Evolutionary conservation across 495 filamentous ascomycete species (phyloP).

Genomic region (Hypoxylon subgilvum): DNA sequence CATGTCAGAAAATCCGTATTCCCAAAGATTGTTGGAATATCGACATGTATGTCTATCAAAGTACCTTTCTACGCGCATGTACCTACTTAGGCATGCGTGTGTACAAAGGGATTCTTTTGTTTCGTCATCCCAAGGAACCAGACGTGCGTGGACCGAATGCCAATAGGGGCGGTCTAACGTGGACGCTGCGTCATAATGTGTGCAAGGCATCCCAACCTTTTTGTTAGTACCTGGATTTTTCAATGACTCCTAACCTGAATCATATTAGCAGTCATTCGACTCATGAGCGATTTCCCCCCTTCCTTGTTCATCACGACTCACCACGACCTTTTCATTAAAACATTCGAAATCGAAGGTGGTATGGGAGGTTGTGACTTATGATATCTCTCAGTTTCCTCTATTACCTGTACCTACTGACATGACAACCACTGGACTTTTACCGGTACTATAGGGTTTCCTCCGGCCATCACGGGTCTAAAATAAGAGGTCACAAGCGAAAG

Average conservation of each 20-base stretch:
- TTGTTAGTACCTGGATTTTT: conserved; percentile 19
- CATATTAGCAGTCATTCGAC: conserved; percentile 10
- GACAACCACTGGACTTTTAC: background rate
- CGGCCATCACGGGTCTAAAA: conserved; percentile 6
- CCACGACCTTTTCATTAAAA: background rate
- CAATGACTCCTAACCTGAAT: conserved; percentile 23
- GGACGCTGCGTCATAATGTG: conserved; percentile 29
- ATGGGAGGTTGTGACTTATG: too few species aligned
- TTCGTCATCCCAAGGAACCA: conserved; percentile 25
- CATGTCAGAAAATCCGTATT: too few species aligned
- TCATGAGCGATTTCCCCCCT: background rate
- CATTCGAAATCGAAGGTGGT: too few species aligned
- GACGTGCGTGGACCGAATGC: background rate
- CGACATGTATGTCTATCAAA: background rate
- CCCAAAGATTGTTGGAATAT: too few species aligned
- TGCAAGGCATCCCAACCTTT: conserved; percentile 15
- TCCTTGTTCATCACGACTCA: too few species aligned
- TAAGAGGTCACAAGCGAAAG: conserved; percentile 13
- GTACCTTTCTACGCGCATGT: background rate
- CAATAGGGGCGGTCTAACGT: conserved; percentile 12
- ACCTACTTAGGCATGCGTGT: background rate
- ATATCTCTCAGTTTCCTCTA: too few species aligned
- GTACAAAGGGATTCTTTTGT: background rate
- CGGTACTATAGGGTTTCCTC: background rate
- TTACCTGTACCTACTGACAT: too few species aligned